Evolutionary conservation across 2,329 filamentous ascomycete genomes (phyloP).

Genomic region (Aspergillus oerlinghausenensis): DNA sequence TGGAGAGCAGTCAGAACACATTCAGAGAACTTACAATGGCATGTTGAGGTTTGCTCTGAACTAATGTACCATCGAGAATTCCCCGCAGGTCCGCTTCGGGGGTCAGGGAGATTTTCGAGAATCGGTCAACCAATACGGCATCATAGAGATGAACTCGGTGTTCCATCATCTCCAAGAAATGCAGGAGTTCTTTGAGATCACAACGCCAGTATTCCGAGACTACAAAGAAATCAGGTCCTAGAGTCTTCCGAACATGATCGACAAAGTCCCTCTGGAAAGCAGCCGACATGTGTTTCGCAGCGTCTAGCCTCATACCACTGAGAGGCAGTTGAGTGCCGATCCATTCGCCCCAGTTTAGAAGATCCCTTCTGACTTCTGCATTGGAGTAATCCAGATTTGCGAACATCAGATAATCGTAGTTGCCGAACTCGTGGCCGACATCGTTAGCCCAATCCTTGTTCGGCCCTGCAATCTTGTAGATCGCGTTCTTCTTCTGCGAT

Average conservation of each 20-base stretch:
- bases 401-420: constrained; percentile 68
- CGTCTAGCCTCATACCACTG: constrained; percentile 65
- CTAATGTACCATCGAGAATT: constrained; percentile 59
- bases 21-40: constrained; percentile 48
- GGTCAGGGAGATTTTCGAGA: constrained; percentile 56
- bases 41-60: constrained; percentile 49
- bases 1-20: not conserved
- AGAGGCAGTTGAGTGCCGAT: constrained; percentile 57
- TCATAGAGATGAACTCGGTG: constrained; percentile 62
- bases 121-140: constrained; percentile 64
- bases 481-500: constrained; percentile 51
- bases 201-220: constrained; percentile 68
- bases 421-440: constrained; percentile 62
- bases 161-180: constrained; percentile 56
- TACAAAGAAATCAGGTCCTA: constrained; percentile 56
- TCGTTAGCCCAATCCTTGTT: constrained; percentile 61
- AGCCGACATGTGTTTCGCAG: constrained; percentile 66
- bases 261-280: constrained; percentile 65
- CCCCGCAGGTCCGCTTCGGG: constrained; percentile 57
- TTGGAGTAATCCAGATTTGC: constrained; percentile 64
- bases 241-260: constrained; percentile 48
- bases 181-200: constrained; percentile 51
- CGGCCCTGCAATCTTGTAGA: constrained; percentile 62
- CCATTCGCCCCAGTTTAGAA: constrained; percentile 66
- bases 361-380: constrained; percentile 59